These are phyloP conservation scores for Talaromyces sp. DNA, from an alignment of 2,329 filamentous ascomycete genomes.

Conservation along the genomic window DNA sequence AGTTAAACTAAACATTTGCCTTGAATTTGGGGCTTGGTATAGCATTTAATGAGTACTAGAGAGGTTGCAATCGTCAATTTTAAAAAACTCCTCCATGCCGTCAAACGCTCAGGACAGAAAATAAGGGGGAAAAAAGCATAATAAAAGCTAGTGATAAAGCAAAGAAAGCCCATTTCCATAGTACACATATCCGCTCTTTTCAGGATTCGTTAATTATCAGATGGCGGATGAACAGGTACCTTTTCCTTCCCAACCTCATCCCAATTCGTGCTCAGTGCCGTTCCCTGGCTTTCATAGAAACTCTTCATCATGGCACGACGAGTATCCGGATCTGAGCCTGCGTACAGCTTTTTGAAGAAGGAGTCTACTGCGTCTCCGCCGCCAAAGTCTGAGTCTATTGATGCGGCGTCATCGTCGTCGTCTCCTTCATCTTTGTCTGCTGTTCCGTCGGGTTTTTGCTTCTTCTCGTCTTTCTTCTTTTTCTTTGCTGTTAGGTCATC, in stretches of 20 bases:
- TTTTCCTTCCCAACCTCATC: slow-evolving; percentile 65
- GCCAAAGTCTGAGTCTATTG: slow-evolving; percentile 40
- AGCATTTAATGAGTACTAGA: no score
- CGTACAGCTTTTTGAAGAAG: slow-evolving; percentile 91
- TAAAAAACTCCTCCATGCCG: slow-evolving; percentile 1
- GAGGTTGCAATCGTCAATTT: no score
- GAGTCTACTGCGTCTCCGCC: slow-evolving; percentile 61
- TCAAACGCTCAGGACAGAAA: neutral
- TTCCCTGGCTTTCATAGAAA: slow-evolving; percentile 89
- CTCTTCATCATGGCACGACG: slow-evolving; percentile 97
- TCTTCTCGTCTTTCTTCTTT: slow-evolving; percentile 26
- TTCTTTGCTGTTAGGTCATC: slow-evolving; percentile 44
- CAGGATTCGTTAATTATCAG: slow-evolving; percentile 18
- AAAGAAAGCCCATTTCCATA: neutral
- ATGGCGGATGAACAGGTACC: slow-evolving; percentile 50
- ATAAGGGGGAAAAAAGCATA: neutral
- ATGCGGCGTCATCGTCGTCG: slow-evolving; percentile 51
- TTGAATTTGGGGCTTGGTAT: no score
- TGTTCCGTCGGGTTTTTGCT: slow-evolving; percentile 22
- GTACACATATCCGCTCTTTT: neutral
- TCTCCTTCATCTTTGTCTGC: slow-evolving; percentile 30
- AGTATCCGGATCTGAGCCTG: slow-evolving; percentile 69
- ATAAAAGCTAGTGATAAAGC: neutral
- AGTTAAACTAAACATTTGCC: no score
- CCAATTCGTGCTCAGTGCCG: slow-evolving; percentile 89